These are phyloP conservation scores for Solanum raphanifolium DNA, from an alignment of 257 asterid species.

Conservation along the genomic window DNA sequence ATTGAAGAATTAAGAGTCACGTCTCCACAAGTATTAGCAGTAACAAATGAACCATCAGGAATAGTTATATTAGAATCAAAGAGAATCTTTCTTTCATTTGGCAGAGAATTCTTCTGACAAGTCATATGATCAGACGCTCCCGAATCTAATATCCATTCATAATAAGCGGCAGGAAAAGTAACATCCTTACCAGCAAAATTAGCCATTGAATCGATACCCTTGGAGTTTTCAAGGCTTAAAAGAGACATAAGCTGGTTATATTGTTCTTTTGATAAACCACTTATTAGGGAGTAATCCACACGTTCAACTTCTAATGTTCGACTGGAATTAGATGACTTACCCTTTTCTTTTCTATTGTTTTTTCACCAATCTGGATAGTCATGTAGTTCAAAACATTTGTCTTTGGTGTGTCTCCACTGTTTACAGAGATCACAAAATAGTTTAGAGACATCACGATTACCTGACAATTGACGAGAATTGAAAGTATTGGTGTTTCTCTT, in stretches of 20 bases:
- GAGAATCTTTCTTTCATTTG: background rate
- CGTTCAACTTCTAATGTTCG: background rate
- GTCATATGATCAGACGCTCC: constrained; percentile 1
- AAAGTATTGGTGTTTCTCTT: too few relatives aligned
- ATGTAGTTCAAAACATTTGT: too few relatives aligned
- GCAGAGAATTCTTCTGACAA: background rate
- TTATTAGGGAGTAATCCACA: background rate
- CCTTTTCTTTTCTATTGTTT: background rate
- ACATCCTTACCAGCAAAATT: background rate
- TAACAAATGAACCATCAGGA: background rate
- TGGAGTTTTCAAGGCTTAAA: background rate
- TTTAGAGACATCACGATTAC: too few relatives aligned
- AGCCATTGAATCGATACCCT: background rate
- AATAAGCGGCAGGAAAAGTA: too few relatives aligned
- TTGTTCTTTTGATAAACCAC: background rate
- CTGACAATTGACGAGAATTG: too few relatives aligned
- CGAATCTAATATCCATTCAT: background rate
- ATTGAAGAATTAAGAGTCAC: background rate
- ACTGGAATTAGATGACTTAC: background rate
- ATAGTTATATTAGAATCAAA: background rate
- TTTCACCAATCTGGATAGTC: background rate
- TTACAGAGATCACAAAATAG: too few relatives aligned
- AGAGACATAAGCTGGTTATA: background rate
- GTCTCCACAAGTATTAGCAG: background rate
- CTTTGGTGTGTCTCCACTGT: too few relatives aligned